phyloP scores from a whole-genome alignment of 441 rosid species.

The Gossypium lobatum region DNA sequence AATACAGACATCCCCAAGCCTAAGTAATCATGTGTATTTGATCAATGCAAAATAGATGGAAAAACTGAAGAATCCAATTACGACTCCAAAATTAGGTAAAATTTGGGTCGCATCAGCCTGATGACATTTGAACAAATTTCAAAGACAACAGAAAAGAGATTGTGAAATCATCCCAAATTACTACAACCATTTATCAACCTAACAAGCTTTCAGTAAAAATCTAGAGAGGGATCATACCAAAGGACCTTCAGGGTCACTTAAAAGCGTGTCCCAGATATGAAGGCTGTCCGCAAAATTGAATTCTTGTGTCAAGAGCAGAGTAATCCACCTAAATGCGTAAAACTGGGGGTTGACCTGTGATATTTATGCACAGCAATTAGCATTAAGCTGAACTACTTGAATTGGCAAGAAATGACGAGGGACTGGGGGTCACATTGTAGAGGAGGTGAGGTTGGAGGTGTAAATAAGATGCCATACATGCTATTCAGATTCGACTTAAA shows the following conservation, averaged over 20 bases:
- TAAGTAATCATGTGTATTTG: background rate
- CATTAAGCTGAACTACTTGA: constrained; percentile 9
- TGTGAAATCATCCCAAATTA: background rate
- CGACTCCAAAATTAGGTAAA: background rate
- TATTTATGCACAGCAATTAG: constrained; percentile 17
- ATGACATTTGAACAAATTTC: background rate
- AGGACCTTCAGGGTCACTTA: constrained; percentile 92
- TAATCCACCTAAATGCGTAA: constrained; percentile 96
- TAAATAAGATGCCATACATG: background rate
- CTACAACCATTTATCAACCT: background rate
- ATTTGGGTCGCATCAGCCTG: background rate
- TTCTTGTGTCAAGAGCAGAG: constrained; percentile 91
- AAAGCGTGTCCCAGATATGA: constrained; percentile 94
- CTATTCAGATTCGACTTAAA: background rate
- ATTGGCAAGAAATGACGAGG: background rate
- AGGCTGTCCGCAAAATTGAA: constrained; percentile 85
- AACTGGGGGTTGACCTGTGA: constrained; percentile 95
- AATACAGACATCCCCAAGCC: background rate
- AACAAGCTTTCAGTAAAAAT: background rate
- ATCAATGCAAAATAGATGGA: background rate
- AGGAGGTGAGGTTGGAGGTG: background rate
- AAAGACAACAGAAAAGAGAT: background rate
- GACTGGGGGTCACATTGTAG: background rate
- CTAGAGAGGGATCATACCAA: constrained; percentile 42
- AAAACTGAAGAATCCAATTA: background rate